Conservation (phyloP, 1,139 yeast genomes). For the Candida tetrigidarum region DNA sequence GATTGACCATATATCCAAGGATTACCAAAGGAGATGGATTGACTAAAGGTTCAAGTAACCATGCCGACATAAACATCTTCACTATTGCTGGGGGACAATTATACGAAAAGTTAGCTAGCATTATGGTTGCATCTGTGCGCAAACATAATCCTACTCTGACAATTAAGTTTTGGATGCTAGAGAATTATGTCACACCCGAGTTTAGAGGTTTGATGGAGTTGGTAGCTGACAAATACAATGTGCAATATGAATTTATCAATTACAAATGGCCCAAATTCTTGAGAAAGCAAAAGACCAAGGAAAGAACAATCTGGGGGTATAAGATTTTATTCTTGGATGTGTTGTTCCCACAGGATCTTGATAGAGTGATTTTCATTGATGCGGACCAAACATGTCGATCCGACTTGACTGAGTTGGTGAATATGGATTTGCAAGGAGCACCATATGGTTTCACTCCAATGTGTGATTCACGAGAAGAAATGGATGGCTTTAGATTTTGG, state of each 20-base stretch:
- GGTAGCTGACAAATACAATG: slow-evolving; percentile 60
- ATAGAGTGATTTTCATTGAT: slow-evolving; percentile 81
- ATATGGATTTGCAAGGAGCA: slow-evolving; percentile 70
- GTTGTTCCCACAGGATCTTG: slow-evolving; percentile 76
- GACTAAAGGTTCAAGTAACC: slow-evolving; percentile 17
- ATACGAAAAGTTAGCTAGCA: slow-evolving; percentile 72
- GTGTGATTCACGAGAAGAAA: slow-evolving; percentile 81
- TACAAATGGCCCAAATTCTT: slow-evolving; percentile 96
- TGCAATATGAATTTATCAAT: slow-evolving; percentile 72
- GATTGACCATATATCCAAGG: slow-evolving; percentile 50
- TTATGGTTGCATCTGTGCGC: slow-evolving; percentile 81
- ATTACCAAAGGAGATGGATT: slow-evolving; percentile 26
- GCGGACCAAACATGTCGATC: slow-evolving; percentile 82
- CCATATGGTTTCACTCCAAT: slow-evolving; percentile 88
- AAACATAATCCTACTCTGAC: slow-evolving; percentile 62
- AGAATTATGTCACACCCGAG: slow-evolving; percentile 73
- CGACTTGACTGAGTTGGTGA: slow-evolving; percentile 70
- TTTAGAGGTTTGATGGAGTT: slow-evolving; percentile 64
- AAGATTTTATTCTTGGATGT: slow-evolving; percentile 87
- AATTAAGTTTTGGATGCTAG: slow-evolving; percentile 88
- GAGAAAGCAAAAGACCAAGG: slow-evolving; percentile 73
- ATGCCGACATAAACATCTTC: slow-evolving; percentile 78
- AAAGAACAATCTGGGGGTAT: slow-evolving; percentile 85
- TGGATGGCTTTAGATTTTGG: slow-evolving; percentile 93
- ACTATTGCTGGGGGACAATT: slow-evolving; percentile 80